Conservation (phyloP, 2,329 filamentous ascomycete genomes). For the Pseudogymnoascus sp. region DNA sequence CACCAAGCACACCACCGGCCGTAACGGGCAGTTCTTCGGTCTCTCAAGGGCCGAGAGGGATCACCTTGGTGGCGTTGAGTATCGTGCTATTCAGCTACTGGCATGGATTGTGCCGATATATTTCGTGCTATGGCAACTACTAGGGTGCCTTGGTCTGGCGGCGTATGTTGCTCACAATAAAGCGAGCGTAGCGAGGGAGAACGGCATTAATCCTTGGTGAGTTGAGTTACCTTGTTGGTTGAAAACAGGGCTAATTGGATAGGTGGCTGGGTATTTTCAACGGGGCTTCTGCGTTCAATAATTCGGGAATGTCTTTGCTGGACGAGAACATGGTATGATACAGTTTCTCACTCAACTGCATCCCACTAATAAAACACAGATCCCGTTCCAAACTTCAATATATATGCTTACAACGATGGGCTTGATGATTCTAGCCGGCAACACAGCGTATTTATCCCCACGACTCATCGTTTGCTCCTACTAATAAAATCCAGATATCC, state of each 20-base stretch:
- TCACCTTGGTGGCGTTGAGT: slow-evolving; percentile 93
- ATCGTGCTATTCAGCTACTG: slow-evolving; percentile 76
- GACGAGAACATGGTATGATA: slow-evolving; percentile 50
- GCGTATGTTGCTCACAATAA: slow-evolving; percentile 50
- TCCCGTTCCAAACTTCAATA: slow-evolving; percentile 35
- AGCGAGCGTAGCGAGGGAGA: slow-evolving; percentile 38
- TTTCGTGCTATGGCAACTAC: slow-evolving; percentile 27
- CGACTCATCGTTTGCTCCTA: slow-evolving; percentile 78
- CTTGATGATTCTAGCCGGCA: slow-evolving; percentile 85
- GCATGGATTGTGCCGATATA: slow-evolving; percentile 53
- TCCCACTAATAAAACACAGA: neutral
- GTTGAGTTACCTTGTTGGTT: slow-evolving; percentile 71
- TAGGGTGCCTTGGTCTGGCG: slow-evolving; percentile 7
- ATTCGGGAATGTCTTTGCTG: slow-evolving; percentile 66
- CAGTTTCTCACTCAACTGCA: no score
- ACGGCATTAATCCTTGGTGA: slow-evolving; percentile 58
- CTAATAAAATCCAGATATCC: slow-evolving; percentile 95
- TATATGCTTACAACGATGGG: slow-evolving; percentile 77
- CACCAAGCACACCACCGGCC: slow-evolving; percentile 47
- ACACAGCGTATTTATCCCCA: slow-evolving; percentile 65
- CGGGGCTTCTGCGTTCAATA: slow-evolving; percentile 52
- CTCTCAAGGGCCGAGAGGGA: slow-evolving; percentile 85
- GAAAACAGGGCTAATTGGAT: slow-evolving; percentile 76
- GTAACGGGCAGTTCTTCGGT: slow-evolving; percentile 88
- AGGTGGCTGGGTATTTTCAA: slow-evolving; percentile 59